Conservation (phyloP, 2,329 filamentous ascomycete species). For the Zymoseptoria pseudotritici region DNA sequence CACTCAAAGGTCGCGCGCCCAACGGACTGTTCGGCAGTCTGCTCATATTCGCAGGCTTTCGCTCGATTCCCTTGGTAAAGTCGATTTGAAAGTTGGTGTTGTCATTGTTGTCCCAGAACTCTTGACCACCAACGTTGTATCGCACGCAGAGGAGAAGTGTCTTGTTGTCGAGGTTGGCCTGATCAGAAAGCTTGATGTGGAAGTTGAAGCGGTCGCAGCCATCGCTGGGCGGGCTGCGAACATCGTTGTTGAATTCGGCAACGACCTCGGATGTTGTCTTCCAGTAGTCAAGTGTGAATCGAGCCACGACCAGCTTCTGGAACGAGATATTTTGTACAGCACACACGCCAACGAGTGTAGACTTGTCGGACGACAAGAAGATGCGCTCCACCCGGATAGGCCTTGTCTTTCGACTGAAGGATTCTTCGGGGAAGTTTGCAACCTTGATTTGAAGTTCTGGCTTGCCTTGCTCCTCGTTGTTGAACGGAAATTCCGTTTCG, state of each 20-base stretch:
- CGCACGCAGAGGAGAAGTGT: constrained; percentile 87
- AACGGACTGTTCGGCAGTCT: constrained; percentile 18
- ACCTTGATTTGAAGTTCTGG: constrained; percentile 85
- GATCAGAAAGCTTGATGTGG: constrained; percentile 84
- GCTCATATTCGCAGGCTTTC: constrained; percentile 22
- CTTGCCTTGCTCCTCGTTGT: constrained; percentile 42
- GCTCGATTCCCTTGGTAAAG: constrained; percentile 48
- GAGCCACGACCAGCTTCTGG: constrained; percentile 78
- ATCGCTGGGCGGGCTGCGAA: constrained; percentile 54
- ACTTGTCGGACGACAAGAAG: constrained; percentile 81
- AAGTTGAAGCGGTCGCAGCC: constrained; percentile 88
- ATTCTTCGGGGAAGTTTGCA: constrained; percentile 70
- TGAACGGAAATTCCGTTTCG: constrained; percentile 84
- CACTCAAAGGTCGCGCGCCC: constrained; percentile 43
- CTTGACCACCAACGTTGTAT: constrained; percentile 74
- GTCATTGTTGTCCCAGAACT: constrained; percentile 94
- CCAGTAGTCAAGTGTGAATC: constrained; percentile 97
- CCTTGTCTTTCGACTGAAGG: constrained; percentile 52
- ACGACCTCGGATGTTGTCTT: constrained; percentile 92
- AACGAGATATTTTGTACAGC: constrained; percentile 85
- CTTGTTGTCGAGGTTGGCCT: constrained; percentile 85
- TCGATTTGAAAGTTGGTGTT: constrained; percentile 86
- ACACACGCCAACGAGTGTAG: constrained; percentile 73
- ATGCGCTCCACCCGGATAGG: constrained; percentile 79
- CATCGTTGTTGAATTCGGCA: constrained; percentile 79